Conservation (phyloP, 768 basidiomycete genomes). For the Phylloporus rhodoxanthus region DNA sequence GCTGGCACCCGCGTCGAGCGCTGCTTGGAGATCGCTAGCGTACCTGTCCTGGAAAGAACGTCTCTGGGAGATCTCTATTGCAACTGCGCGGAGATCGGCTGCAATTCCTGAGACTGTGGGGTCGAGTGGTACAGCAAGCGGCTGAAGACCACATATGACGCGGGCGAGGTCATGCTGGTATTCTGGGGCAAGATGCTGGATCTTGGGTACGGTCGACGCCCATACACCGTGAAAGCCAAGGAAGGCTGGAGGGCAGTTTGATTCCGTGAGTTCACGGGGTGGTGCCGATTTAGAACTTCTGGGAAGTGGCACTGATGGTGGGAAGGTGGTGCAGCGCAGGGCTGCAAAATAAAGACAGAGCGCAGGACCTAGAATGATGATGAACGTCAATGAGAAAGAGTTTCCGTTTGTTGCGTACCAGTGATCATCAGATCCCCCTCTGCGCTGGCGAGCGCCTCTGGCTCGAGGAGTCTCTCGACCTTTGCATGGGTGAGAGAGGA, state of each 20-base stretch:
- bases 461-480: slow-evolving; percentile 65
- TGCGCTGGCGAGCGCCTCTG: slow-evolving; percentile 67
- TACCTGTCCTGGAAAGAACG: slow-evolving; percentile 81
- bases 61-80: slow-evolving; percentile 82
- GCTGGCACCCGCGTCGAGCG: slow-evolving; percentile 56
- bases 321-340: slow-evolving; percentile 63
- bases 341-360: slow-evolving; percentile 84
- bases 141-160: slow-evolving; percentile 59
- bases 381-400: not conserved
- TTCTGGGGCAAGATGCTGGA: slow-evolving; percentile 58
- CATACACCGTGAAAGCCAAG: slow-evolving; percentile 66
- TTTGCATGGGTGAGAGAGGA: slow-evolving; percentile 76
- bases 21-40: slow-evolving; percentile 68
- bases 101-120: slow-evolving; percentile 54
- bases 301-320: slow-evolving; percentile 79
- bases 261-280: slow-evolving; percentile 53
- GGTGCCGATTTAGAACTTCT: slow-evolving; percentile 41
- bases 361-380: slow-evolving; percentile 52
- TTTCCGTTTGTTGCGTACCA: slow-evolving; percentile 39
- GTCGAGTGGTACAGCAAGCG: slow-evolving; percentile 37
- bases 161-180: slow-evolving; percentile 79
- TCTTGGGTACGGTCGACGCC: slow-evolving; percentile 57
- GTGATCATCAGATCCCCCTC: slow-evolving; percentile 84
- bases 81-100: slow-evolving; percentile 77
- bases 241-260: slow-evolving; percentile 70